phyloP scores from a whole-genome alignment of 192 early-diverging fungal species.

The Rhizophlyctis rosea region DNA sequence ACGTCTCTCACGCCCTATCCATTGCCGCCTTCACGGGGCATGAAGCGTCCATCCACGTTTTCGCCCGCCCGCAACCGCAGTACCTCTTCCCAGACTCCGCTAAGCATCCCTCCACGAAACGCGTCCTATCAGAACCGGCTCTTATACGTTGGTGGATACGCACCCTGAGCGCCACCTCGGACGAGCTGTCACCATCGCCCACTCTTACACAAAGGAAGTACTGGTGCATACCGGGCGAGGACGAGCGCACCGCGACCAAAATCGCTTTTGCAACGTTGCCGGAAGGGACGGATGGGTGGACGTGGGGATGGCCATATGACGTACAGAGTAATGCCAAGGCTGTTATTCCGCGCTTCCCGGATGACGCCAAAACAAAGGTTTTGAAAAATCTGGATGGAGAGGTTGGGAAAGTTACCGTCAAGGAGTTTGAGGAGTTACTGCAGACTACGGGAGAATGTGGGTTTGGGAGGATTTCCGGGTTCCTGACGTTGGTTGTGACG shows the following conservation, averaged over 20 bases:
- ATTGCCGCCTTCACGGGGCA: constrained; percentile 5
- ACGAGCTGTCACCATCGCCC: too few relatives aligned
- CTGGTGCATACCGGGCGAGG: constrained; percentile 57
- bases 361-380: constrained; percentile 52
- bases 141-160: constrained; percentile 79
- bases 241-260: background rate
- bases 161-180: constrained; percentile 24
- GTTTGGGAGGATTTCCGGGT: constrained; percentile 64
- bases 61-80: constrained; percentile 82
- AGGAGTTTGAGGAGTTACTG: constrained; percentile 64
- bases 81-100: constrained; percentile 77
- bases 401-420: constrained; percentile 42
- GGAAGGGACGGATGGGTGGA: background rate
- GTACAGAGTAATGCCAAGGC: background rate
- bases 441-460: constrained; percentile 73
- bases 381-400: constrained; percentile 16
- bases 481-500: constrained; percentile 43
- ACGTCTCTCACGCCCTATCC: background rate
- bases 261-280: background rate
- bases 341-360: constrained; percentile 51
- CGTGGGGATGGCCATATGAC: constrained; percentile 12
- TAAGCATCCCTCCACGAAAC: constrained; percentile 60
- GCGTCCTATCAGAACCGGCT: constrained; percentile 55
- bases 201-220: constrained; percentile 19
- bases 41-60: constrained; percentile 47